Base-by-base conservation (phyloP, 192 early-diverging fungal genomes). In the Mortierella hygrophila region DNA sequence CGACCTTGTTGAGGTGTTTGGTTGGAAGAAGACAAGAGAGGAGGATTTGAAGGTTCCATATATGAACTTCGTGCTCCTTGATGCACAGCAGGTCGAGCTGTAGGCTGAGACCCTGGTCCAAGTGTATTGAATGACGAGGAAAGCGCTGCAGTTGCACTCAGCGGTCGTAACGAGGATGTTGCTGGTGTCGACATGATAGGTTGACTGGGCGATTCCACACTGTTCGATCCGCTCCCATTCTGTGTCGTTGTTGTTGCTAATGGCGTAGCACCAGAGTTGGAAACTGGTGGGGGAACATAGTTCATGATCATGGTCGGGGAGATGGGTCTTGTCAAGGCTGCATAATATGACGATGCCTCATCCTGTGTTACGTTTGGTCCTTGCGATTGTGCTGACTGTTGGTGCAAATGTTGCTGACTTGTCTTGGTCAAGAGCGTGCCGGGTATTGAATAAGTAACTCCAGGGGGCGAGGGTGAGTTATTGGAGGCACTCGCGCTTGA, bases 311-410 rank as follows among this genome's bases (percentile, higher is more conserved):
- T 75, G 3, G 84, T 70, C 0, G 84, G 79, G 3, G 84, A 81
- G n/a, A 86, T 86, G 16, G 84, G 84, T 40, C 84, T 73, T 26
- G 79, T 86, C 13, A 86, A 63, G 49, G 84, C 84, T 32, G 79
- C 79, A 73, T 86, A 57, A 38, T 86, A 86, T 0, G 79, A 76
- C 10, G 55, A 54, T 4, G 70, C 79, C 13, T 86, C 78, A 15
- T 73, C 79, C 10, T 55, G 73, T n/a, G 80, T 70, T 3, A 69
- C 23, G 37, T 71, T 71, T 13, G 37, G 69, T 10, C 37, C 20
- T 44, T 23, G 42, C 11, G 72, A 11, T 35, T 74, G 32, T 16
- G 6, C 29, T 20, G 40, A 38, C 29, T 71, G 75, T 18, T 68
- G 73, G 49, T 37, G 29, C 3, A 54, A 65, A 29, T 68, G 57